Conservation (phyloP, 2,329 filamentous ascomycete species). For the Calonectria leucothoes region DNA sequence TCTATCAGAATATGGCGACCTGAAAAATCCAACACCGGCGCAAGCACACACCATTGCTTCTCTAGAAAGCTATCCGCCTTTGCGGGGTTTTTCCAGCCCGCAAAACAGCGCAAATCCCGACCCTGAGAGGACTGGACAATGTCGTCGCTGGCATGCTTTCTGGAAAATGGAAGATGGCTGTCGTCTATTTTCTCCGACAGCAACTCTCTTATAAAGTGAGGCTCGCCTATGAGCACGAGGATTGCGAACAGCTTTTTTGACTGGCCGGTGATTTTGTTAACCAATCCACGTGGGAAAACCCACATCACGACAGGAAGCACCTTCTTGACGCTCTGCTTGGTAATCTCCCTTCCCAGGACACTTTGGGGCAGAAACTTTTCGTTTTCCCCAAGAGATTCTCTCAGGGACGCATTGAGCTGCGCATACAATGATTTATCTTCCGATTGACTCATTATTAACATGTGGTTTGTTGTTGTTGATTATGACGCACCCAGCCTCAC, state of each 20-base stretch:
- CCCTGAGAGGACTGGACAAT: slow-evolving; percentile 7
- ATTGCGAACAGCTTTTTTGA: slow-evolving; percentile 25
- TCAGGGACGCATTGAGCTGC: background rate
- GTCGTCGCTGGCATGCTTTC: background rate
- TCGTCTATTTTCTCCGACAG: slow-evolving; percentile 15
- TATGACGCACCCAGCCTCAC: background rate
- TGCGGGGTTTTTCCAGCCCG: background rate
- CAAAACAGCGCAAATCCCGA: background rate
- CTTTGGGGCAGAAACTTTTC: background rate
- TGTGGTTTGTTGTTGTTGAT: background rate
- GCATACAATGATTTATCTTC: background rate
- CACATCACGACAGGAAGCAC: background rate
- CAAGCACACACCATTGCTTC: slow-evolving; percentile 28
- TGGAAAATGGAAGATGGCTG: slow-evolving; percentile 24
- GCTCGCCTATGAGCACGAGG: slow-evolving; percentile 23
- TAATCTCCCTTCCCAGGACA: background rate
- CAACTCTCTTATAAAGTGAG: background rate
- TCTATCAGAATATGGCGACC: slow-evolving; percentile 10
- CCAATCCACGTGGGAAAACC: background rate
- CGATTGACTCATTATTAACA: background rate
- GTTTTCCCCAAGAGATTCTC: background rate
- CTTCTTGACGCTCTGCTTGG: background rate
- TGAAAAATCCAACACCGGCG: slow-evolving; percentile 14
- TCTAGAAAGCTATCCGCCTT: slow-evolving; percentile 18
- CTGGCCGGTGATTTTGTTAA: background rate